phyloP scores from a whole-genome alignment of 2,329 filamentous ascomycete genomes.

The Calonectria montana region DNA sequence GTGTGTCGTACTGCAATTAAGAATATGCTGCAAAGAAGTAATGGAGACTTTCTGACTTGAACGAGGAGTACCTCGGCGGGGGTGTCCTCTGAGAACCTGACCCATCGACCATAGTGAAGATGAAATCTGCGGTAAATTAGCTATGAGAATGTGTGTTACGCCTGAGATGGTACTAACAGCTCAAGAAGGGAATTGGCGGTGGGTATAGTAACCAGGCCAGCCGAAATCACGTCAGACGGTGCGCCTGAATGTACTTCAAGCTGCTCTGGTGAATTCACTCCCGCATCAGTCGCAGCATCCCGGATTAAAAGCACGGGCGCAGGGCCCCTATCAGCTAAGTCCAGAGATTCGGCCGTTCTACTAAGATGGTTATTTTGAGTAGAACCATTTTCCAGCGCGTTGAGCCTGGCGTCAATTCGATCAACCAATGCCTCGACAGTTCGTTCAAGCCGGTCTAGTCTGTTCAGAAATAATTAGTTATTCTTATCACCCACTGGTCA shows the following conservation, averaged over 20 bases:
- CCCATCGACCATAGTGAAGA: constrained; percentile 42
- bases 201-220: constrained; percentile 30
- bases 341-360: background rate
- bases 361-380: background rate
- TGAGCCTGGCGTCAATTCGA: constrained; percentile 25
- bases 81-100: constrained; percentile 35
- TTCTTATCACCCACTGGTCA: background rate
- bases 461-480: background rate
- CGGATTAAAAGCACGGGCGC: constrained; percentile 42
- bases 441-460: constrained; percentile 27
- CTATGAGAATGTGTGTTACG: background rate
- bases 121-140: constrained; percentile 35
- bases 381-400: background rate
- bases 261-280: constrained; percentile 33
- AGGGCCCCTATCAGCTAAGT: constrained; percentile 16
- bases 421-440: constrained; percentile 27
- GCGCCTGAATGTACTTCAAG: background rate
- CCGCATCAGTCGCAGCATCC: constrained; percentile 42
- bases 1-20: background rate
- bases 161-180: constrained; percentile 28
- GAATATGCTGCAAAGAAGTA: background rate
- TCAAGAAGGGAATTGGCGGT: constrained; percentile 34
- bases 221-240: constrained; percentile 33
- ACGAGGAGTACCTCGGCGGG: background rate
- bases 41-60: background rate